A percentile compares a stretch with the other conserved stretches of the same genome.
These are phyloP conservation scores for Tolypocladium endophyticum DNA, from an alignment of 2,329 filamentous ascomycete genomes.

Conservation along the genomic window DNA sequence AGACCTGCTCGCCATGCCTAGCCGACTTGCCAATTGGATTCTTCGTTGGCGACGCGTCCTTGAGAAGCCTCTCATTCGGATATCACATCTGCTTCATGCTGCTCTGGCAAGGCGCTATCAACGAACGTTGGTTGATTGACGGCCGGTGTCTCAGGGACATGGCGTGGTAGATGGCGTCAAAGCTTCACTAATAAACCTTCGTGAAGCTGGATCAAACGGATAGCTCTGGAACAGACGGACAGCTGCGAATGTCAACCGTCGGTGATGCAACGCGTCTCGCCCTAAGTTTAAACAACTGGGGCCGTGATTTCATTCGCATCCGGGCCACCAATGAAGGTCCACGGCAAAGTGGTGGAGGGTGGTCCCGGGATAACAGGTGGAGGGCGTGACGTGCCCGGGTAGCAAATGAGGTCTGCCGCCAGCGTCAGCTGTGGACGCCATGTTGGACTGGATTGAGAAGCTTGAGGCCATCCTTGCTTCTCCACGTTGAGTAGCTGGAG, in stretches of 20 bases:
- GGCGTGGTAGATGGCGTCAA: background rate
- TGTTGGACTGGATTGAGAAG: background rate
- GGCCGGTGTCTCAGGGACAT: background rate
- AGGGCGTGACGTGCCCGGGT: slow-evolving; percentile 2
- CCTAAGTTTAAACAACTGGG: background rate
- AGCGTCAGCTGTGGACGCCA: background rate
- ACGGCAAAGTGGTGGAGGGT: background rate
- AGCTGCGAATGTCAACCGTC: background rate
- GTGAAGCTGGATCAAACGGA: background rate
- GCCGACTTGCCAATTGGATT: background rate
- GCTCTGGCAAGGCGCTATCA: background rate
- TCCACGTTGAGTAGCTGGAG: background rate
- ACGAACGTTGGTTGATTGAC: background rate
- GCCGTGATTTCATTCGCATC: background rate
- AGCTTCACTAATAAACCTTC: background rate
- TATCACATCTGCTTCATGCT: background rate
- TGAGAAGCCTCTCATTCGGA: too few relatives aligned
- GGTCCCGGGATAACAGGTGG: background rate
- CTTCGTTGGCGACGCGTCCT: too few relatives aligned
- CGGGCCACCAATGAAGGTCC: background rate
- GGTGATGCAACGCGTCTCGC: background rate
- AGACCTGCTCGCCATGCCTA: background rate
- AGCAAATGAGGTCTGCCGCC: background rate
- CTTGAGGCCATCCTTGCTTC: background rate
- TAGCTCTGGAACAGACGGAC: background rate